phyloP scores from a whole-genome alignment of 495 filamentous ascomycete genomes.

The Podospora appendiculata region DNA sequence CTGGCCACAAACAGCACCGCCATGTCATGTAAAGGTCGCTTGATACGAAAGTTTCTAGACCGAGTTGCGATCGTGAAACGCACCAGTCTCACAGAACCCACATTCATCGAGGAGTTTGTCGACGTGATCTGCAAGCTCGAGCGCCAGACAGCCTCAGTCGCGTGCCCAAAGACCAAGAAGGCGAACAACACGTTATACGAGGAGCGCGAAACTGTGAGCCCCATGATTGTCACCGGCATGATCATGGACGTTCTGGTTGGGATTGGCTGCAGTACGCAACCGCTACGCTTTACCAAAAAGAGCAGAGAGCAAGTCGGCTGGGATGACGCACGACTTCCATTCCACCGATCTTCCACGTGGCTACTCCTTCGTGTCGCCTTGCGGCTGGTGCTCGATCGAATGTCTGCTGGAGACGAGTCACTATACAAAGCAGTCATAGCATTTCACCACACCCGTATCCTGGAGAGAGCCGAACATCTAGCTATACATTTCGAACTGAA shows the following conservation, averaged over 20 bases:
- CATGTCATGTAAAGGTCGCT: slow-evolving; percentile 40
- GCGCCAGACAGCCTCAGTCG: too few relatives aligned
- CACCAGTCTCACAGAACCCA: too few relatives aligned
- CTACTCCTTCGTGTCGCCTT: slow-evolving; percentile 50
- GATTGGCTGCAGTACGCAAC: slow-evolving; percentile 24
- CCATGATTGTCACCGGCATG: slow-evolving; percentile 49
- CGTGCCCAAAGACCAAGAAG: slow-evolving; percentile 24
- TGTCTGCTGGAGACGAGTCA: too few relatives aligned
- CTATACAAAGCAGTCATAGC: slow-evolving; percentile 52
- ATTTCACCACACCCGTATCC: slow-evolving; percentile 36
- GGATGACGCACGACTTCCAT: slow-evolving; percentile 33
- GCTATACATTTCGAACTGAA: background rate
- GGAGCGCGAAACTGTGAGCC: slow-evolving; percentile 45
- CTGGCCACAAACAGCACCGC: slow-evolving; percentile 40
- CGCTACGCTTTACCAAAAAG: slow-evolving; percentile 41
- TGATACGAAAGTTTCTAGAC: slow-evolving; percentile 50
- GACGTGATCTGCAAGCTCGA: too few relatives aligned
- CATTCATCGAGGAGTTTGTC: too few relatives aligned
- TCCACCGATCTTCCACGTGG: slow-evolving; percentile 53
- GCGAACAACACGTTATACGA: slow-evolving; percentile 30
- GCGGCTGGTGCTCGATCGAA: slow-evolving; percentile 27
- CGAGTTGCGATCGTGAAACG: slow-evolving; percentile 29
- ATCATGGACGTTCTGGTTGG: slow-evolving; percentile 40
- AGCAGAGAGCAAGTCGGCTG: slow-evolving; percentile 56
- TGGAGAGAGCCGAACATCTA: slow-evolving; percentile 16